Percentiles rank a stretch among this genome's conserved stretches.
phyloP scores from a whole-genome alignment of 225 moss, liverwort and hornwort genomes.

The Lunularia cruciata region DNA sequence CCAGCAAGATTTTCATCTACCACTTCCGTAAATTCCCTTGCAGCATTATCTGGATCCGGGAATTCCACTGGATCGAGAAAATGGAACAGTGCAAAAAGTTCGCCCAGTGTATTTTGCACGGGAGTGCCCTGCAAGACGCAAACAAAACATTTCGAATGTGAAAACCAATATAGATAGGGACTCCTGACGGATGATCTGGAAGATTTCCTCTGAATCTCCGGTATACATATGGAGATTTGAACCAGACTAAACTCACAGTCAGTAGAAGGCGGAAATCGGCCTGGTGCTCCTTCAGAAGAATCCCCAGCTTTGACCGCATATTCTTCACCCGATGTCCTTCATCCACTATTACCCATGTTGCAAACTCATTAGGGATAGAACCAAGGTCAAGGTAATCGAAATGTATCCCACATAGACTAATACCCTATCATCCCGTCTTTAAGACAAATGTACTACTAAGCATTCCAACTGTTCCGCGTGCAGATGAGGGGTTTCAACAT shows the following conservation, averaged over 20 bases:
- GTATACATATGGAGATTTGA: background rate
- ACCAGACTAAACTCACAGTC: slow-evolving; percentile 52
- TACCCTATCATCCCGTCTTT: no score
- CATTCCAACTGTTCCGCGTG: no score
- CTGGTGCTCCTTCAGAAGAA: slow-evolving; percentile 53
- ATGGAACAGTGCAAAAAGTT: slow-evolving; percentile 74
- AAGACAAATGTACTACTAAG: no score
- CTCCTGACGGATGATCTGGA: background rate
- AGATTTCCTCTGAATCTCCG: background rate
- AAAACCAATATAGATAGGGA: background rate
- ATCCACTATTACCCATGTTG: slow-evolving; percentile 64
- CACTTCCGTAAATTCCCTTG: slow-evolving; percentile 58
- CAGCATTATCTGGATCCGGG: slow-evolving; percentile 65
- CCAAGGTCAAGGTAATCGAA: no score
- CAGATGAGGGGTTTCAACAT: no score
- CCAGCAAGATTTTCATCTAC: slow-evolving; percentile 48
- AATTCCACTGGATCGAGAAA: slow-evolving; percentile 77
- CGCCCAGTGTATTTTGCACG: slow-evolving; percentile 75
- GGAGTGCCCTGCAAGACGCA: slow-evolving; percentile 70
- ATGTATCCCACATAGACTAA: no score
- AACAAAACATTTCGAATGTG: background rate
- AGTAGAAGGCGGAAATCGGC: slow-evolving; percentile 80
- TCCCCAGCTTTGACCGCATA: slow-evolving; percentile 60
- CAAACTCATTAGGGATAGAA: no score
- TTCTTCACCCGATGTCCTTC: slow-evolving; percentile 87